Evolutionary conservation across 2,329 filamentous ascomycete genomes (phyloP).

Genomic region (Tolypocladium capitatum): DNA sequence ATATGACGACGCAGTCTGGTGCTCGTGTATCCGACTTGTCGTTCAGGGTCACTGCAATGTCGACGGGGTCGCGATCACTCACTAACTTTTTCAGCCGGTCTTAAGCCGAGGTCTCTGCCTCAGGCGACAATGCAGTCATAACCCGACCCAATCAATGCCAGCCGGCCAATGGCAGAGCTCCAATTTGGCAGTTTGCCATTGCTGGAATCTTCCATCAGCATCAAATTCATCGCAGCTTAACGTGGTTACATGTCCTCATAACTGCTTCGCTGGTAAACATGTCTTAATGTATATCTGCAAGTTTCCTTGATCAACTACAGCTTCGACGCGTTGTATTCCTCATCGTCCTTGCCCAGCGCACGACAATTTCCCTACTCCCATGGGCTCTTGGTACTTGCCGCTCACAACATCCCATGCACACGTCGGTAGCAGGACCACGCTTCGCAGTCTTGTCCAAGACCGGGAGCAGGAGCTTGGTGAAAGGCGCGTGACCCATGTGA

Average conservation of each 20-base stretch:
- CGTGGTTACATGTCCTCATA: too few relatives aligned
- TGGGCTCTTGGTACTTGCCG: conserved; percentile 20
- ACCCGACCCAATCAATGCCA: conserved; percentile 6
- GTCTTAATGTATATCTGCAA: too few relatives aligned
- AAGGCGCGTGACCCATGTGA: conserved; percentile 33
- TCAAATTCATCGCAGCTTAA: too few relatives aligned
- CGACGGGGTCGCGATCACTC: conserved; percentile 2
- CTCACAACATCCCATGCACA: conserved; percentile 19
- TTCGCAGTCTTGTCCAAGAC: conserved; percentile 14
- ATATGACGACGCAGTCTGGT: neutral
- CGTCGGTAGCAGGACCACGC: conserved; percentile 7
- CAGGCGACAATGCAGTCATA: conserved; percentile 17
- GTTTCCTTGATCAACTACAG: too few relatives aligned
- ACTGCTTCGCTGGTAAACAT: too few relatives aligned
- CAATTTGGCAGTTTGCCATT: neutral
- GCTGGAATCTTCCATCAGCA: too few relatives aligned
- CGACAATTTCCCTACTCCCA: conserved; percentile 14
- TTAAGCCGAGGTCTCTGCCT: conserved; percentile 14
- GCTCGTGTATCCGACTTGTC: neutral
- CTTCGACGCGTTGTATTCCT: too few relatives aligned
- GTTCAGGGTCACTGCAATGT: neutral
- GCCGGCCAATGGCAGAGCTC: conserved; percentile 1
- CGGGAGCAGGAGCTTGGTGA: conserved; percentile 24
- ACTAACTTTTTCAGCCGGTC: conserved; percentile 14
- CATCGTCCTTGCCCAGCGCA: conserved; percentile 9